Evolutionary conservation across 257 asterid genomes (phyloP).

Genomic region (Nemophila menziesii): DNA sequence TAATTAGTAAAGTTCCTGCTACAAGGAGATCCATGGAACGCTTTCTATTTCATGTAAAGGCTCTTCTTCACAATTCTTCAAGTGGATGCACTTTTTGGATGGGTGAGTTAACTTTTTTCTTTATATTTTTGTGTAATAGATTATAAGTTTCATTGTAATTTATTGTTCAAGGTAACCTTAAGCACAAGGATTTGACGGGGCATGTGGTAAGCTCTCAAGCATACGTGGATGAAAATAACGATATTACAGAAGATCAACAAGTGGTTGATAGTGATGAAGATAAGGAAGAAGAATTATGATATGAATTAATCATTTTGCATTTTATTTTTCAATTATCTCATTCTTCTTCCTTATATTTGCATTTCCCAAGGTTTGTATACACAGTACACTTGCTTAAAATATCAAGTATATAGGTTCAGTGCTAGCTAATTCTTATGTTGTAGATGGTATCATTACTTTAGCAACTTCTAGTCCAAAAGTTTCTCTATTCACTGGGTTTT

Average conservation of each 20-base stretch:
- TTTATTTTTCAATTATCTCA: too few species aligned
- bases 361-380: too few species aligned
- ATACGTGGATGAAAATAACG: conserved; percentile 29
- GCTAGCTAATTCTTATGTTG: too few species aligned
- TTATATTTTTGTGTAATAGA: neutral
- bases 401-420: too few species aligned
- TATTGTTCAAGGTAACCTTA: conserved; percentile 62
- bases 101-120: conserved; percentile 31
- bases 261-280: conserved; percentile 11
- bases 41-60: conserved; percentile 76
- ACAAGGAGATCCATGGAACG: conserved; percentile 89
- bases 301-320: neutral
- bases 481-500: too few species aligned
- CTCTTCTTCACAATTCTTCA: conserved; percentile 62
- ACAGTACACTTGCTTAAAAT: too few species aligned
- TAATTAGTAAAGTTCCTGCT: conserved; percentile 69
- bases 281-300: neutral
- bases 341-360: too few species aligned
- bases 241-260: conserved; percentile 23
- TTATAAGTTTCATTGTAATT: neutral
- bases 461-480: too few species aligned
- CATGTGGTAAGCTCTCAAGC: conserved; percentile 84
- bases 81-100: conserved; percentile 84
- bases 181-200: conserved; percentile 79
- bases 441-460: too few species aligned